phyloP scores from a whole-genome alignment of 805 yeast genomes.

The Phaffomyces opuntiae region DNA sequence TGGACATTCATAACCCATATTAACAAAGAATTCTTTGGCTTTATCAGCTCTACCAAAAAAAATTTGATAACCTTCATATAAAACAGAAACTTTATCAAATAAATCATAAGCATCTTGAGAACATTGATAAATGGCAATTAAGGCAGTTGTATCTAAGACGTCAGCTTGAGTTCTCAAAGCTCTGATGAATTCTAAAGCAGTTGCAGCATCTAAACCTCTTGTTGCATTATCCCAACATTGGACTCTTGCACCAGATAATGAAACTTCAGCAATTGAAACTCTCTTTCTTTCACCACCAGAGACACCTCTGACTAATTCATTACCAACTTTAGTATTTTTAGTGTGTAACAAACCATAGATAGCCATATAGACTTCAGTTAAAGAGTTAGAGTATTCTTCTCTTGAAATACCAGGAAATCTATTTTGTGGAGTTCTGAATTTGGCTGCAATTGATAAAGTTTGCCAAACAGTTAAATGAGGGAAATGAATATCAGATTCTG shows the following conservation, averaged over 20 bases:
- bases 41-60: conserved; percentile 36
- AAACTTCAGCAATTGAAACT: conserved; percentile 59
- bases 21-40: conserved; percentile 40
- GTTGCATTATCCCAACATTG: conserved; percentile 52
- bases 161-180: conserved; percentile 43
- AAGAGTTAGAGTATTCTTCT: conserved; percentile 44
- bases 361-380: conserved; percentile 45
- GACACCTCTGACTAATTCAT: conserved; percentile 56
- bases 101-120: conserved; percentile 43
- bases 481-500: conserved; percentile 65
- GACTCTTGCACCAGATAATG: conserved; percentile 36
- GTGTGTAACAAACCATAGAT: conserved; percentile 45
- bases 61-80: conserved; percentile 49
- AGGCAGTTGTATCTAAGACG: conserved; percentile 39
- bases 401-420: conserved; percentile 50
- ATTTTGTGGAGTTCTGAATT: conserved; percentile 53
- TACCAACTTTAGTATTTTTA: conserved; percentile 54
- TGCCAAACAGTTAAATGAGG: conserved; percentile 63
- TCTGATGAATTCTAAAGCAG: conserved; percentile 45
- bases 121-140: conserved; percentile 53
- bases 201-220: conserved; percentile 54
- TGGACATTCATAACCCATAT: conserved; percentile 49
- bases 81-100: conserved; percentile 42
- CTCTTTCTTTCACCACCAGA: conserved; percentile 70
- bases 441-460: conserved; percentile 58